Conservation (phyloP, 2,329 filamentous ascomycete species). For the Aspergillus felis region DNA sequence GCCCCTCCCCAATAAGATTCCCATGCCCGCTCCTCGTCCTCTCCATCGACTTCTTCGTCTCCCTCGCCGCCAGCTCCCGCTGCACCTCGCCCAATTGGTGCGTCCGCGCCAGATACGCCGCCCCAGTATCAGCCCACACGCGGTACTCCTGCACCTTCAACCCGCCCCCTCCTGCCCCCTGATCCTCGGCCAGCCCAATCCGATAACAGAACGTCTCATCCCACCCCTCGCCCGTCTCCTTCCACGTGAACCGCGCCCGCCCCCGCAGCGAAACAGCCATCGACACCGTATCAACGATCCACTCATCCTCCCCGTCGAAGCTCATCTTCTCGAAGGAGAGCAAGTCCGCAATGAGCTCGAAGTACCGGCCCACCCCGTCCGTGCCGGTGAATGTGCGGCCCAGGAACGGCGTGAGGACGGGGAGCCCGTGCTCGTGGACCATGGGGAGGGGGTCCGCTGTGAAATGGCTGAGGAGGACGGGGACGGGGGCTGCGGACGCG, state of each 20-base stretch:
- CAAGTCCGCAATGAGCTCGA: constrained; percentile 27
- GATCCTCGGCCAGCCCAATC: constrained; percentile 32
- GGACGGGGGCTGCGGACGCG: constrained; percentile 18
- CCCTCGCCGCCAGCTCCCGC: not conserved
- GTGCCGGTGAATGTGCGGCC: constrained; percentile 38
- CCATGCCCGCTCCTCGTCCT: constrained; percentile 7
- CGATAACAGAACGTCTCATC: constrained; percentile 41
- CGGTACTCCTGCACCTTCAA: constrained; percentile 38
- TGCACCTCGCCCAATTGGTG: constrained; percentile 19
- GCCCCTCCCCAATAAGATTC: constrained; percentile 17
- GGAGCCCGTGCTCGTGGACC: constrained; percentile 40
- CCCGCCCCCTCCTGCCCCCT: not conserved
- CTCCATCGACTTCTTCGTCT: constrained; percentile 6
- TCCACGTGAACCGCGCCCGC: constrained; percentile 31
- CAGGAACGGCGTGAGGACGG: constrained; percentile 39
- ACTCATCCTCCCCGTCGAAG: constrained; percentile 33
- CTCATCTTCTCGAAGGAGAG: constrained; percentile 34
- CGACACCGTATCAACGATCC: constrained; percentile 34
- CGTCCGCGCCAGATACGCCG: constrained; percentile 38
- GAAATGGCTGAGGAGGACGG: constrained; percentile 32
- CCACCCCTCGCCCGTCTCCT: constrained; percentile 35
- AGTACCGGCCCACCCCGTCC: constrained; percentile 35
- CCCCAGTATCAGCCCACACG: constrained; percentile 44
- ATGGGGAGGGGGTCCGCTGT: constrained; percentile 23
- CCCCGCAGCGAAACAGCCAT: constrained; percentile 34